Base-by-base conservation (phyloP, 2,329 filamentous ascomycete species). In the Arthrocladium fulminans region DNA sequence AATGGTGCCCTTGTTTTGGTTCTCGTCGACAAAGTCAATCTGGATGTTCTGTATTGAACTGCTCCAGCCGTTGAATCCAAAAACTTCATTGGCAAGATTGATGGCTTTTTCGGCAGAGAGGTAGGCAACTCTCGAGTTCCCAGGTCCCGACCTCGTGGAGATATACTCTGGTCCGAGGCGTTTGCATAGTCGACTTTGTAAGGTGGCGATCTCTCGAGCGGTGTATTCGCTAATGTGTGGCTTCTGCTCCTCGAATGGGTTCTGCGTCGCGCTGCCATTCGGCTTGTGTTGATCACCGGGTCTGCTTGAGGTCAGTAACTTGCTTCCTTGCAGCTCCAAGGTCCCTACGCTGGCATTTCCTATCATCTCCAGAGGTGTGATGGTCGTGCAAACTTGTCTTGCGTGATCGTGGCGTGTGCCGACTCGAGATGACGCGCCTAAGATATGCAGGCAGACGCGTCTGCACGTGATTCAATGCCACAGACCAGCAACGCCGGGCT, bases 1-100 rank as follows among this genome's bases (percentile, higher is more conserved):
- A 58, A 96, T 81, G 63, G 83, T 90, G 52, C 83, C 77, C 7
- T 81, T 88, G 59, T 83, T 77, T 13, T 81, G 77, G 59, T 84
- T 82, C 67, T 96, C 88, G 61, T 97, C 90, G 52, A 81, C 87
- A 66, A 94, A 97, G 66, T 98, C 92, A 51, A 97, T 86, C 63
- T 94, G 85, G 30, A 96, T 85, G 62, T 94, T 88, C 62, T 90
- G 86, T 51, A 98, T 92, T n/a, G 85, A 84, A 48, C 87, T 94
- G 8, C 87, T 95, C 92, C 92, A 98, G 59, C 89, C 89, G 68
- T 96, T 95, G 73, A 96, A 96, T 8, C 89, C 89, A 69, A 96
- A 95, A 1, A 96, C 83, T 64, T 96, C 87, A 61, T 96, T 96
- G 47, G 89, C 89, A 45, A 96, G 82, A 50, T 86, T 85, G 64